Conservation (phyloP, 1,284 basidiomycete species). For the Boletellus deceptivus region DNA sequence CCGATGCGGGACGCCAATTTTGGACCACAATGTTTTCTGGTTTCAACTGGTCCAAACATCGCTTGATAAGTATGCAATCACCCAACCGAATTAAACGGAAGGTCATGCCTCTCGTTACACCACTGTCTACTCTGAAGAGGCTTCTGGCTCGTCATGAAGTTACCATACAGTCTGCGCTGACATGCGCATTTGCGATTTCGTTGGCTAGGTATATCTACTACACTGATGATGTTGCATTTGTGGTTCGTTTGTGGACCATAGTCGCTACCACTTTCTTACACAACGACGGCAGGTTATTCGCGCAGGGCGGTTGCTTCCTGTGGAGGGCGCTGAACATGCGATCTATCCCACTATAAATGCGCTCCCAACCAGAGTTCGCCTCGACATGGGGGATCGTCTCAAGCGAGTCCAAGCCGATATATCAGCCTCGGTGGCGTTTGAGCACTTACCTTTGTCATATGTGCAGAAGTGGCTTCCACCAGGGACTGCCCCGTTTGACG, state of each 20-base stretch:
- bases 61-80: constrained; percentile 14
- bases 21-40: constrained; percentile 38
- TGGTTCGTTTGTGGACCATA: constrained; percentile 34
- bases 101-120: constrained; percentile 23
- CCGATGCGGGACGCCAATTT: constrained; percentile 34
- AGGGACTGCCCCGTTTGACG: constrained; percentile 39
- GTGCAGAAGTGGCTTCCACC: constrained; percentile 48
- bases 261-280: not conserved
- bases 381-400: constrained; percentile 29
- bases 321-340: constrained; percentile 39
- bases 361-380: constrained; percentile 41
- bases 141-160: constrained; percentile 37
- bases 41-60: constrained; percentile 35
- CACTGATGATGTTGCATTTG: constrained; percentile 42
- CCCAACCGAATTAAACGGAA: constrained; percentile 19
- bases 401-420: constrained; percentile 39
- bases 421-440: constrained; percentile 39
- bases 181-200: constrained; percentile 40
- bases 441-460: constrained; percentile 43
- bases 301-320: constrained; percentile 44
- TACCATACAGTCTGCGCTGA: constrained; percentile 46
- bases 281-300: constrained; percentile 41
- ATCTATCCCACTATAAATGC: constrained; percentile 44
- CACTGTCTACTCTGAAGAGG: constrained; percentile 34
- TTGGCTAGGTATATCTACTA: constrained; percentile 27